A percentile compares a stretch with the other conserved stretches of the same genome.
Evolutionary conservation across 2,329 filamentous ascomycete species (phyloP).

Genomic region (Calonectria hawksworthii): DNA sequence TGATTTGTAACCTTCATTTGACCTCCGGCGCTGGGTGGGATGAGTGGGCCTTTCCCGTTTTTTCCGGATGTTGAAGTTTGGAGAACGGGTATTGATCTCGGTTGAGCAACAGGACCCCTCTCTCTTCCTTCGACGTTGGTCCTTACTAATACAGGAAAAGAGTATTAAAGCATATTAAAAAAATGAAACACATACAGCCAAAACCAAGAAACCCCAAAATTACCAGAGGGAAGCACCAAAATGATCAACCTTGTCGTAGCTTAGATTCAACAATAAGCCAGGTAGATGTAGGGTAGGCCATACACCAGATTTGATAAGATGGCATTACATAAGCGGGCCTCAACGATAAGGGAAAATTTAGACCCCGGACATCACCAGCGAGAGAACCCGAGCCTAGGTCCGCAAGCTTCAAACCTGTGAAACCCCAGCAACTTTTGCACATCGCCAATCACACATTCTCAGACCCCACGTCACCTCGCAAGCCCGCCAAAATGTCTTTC

Average conservation of each 20-base stretch:
- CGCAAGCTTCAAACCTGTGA: conserved; percentile 30
- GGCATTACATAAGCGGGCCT: conserved; percentile 44
- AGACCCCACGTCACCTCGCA: neutral
- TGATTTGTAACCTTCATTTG: neutral
- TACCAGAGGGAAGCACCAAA: neutral
- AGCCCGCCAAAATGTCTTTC: conserved; percentile 57
- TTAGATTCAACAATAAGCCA: neutral
- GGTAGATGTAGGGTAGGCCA: conserved; percentile 39
- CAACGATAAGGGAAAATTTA: conserved; percentile 46
- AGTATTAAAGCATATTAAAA: too few relatives aligned
- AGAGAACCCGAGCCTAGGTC: conserved; percentile 13
- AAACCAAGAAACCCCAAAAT: too few relatives aligned
- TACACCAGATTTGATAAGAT: neutral
- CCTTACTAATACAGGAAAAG: neutral
- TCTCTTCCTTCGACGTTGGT: neutral
- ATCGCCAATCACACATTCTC: conserved; percentile 10
- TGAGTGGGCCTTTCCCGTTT: neutral
- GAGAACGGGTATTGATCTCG: neutral
- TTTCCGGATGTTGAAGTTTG: neutral
- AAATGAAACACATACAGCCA: neutral
- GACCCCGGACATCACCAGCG: conserved; percentile 28
- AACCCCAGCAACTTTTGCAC: conserved; percentile 16
- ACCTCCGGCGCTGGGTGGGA: neutral
- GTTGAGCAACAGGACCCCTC: neutral
- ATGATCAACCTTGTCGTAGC: neutral